A percentile compares a stretch with the other conserved stretches of the same genome.
These are phyloP conservation scores for Pseudogymnoascus sp. DNA, from an alignment of 2,329 filamentous ascomycete species.

Conservation along the genomic window DNA sequence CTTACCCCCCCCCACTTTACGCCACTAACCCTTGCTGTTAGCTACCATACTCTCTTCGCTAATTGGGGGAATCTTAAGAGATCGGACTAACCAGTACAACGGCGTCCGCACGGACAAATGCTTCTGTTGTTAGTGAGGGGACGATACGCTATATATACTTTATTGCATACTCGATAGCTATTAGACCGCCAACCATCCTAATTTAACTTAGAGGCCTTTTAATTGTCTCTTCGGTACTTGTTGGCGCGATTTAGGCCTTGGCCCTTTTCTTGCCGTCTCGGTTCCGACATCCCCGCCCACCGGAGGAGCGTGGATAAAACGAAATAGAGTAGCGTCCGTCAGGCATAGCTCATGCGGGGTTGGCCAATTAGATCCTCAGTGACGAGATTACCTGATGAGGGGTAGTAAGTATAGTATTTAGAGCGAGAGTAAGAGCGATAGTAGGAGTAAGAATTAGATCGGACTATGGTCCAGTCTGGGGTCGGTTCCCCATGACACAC, in stretches of 20 bases:
- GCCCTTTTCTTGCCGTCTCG: not conserved
- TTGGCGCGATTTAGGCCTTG: not conserved
- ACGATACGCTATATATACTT: not conserved
- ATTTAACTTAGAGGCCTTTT: not conserved
- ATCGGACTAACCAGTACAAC: not conserved
- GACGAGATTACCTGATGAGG: not conserved
- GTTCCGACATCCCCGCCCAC: not conserved
- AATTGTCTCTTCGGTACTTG: not conserved
- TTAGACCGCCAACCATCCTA: not conserved
- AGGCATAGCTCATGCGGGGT: not conserved
- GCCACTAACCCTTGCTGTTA: no score
- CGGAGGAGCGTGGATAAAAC: not conserved
- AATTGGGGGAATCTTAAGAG: not conserved
- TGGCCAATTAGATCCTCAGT: not conserved
- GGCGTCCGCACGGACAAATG: not conserved
- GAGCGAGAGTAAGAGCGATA: not conserved
- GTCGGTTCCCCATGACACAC: no score
- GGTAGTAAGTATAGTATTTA: not conserved
- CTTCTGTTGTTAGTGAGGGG: not conserved
- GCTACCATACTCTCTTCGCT: not conserved
- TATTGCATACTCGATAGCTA: not conserved
- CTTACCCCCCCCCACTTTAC: not conserved
- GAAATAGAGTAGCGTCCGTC: not conserved
- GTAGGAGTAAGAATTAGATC: no score
- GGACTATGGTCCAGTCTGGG: no score